Base-by-base conservation (phyloP, 2,329 filamentous ascomycete species). In the Neophaeococcomyces aloes region DNA sequence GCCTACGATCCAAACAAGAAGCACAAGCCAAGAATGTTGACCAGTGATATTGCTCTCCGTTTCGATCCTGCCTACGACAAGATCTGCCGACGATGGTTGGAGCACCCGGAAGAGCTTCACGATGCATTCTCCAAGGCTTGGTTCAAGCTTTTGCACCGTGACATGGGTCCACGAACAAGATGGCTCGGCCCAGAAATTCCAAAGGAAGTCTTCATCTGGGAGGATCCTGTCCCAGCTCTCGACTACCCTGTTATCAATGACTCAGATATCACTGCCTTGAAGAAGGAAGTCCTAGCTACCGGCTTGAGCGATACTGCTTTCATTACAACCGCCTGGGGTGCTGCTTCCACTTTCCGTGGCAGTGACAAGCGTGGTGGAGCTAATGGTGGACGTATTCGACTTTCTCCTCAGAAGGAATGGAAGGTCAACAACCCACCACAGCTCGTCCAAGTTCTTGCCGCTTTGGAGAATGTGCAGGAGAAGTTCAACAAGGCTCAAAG, bases 101-200 rank as follows among this genome's bases (percentile, higher is more conserved):
- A 78, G 53, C 66, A 87, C 65, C 79, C 79, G 1, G 72, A 82
- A 35, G 65, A 84, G 68, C 72, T 87, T 30, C 72, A 71, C 42
- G 77, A 86, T 48, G 78, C 74, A 7, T 88, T 87, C 57, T 70
- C 74, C 17, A 75, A 76, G 38, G 83, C 83, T 11, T 88, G 83
- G 83, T 88, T 85, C 75, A 87, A 88, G 76, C 74, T 88, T 32
- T 70, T 83, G 27, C 83, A 88, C 68, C 82, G 83, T 66, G 83
- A 87, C 61, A 75, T 88, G 66, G 83, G 83, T 13, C 83, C 83
- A 33, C 69, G 75, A 42, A 60, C 72, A 18, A 81, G 80, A 59
- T 87, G 83, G 70, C 57, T 86, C 36, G 83, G 83, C 23, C 83
- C 83, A 1, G 83, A 88, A 63, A 69, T 85, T 14, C 82, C 83